Evolutionary conservation across 768 basidiomycete genomes (phyloP), one percentile per base, ranked within the genome.

Genomic region (Trichaptum fuscoviolaceum): DNA sequence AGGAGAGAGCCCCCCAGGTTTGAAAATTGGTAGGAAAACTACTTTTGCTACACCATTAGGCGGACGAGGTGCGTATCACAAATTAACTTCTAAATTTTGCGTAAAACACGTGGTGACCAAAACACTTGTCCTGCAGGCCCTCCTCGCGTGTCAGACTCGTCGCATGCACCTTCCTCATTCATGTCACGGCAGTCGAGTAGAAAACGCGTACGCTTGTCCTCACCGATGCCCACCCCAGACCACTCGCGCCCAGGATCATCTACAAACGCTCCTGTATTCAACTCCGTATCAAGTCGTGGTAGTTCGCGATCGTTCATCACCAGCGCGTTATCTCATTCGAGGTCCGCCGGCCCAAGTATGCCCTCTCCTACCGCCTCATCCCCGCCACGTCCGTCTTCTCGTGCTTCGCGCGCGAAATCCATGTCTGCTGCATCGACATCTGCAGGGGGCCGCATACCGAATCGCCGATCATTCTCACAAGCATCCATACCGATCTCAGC

Each of bases 401-500:
- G 42, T 42, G 35, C 34, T 36, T 57, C 26, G 58, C 64, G 36
- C 64, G 15, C n/a, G 36, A 25, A 68, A 52, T 66, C 64, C 67
- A n/a, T 64, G 65, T 36, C 42, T 24, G 15, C 36, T 25, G 60
- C 52, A 52, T 65, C 67, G 15, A 20, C 52, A 57, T 23, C 35
- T 23, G 52, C 35, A 4, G 52, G 24, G 64, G 36, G 42, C 20
- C 52, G 25, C 42, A 52, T 25, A 60, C 58, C 61, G 66, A 36
- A 36, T 35, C 58, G 58, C 81, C 20, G 75, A 75, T 66, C 76
- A 72, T 77, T 88, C 66, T 90, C 90, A 2, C 86, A 88, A 72
- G 79, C 82, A 15, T 92, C 91, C n/a, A 89, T 93, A 24, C 91
- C 91, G 2, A 84, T 93, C 65, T 89, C 88, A 57, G 91, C 91